These are phyloP conservation scores for Xylaria polymorpha DNA, from an alignment of 2,329 filamentous ascomycete genomes.

Conservation along the genomic window DNA sequence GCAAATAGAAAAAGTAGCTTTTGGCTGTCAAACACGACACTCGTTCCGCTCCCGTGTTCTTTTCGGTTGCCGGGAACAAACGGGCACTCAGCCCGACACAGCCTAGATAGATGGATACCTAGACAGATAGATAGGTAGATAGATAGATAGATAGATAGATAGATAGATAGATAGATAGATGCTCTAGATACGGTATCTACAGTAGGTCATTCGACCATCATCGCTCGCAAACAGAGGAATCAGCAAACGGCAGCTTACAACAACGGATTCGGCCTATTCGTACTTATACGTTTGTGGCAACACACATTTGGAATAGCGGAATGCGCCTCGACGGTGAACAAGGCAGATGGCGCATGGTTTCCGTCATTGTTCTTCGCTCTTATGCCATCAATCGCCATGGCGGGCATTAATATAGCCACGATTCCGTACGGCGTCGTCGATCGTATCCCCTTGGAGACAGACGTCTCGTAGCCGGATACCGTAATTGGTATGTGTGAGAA, in stretches of 20 bases:
- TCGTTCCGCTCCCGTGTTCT: conserved; percentile 1
- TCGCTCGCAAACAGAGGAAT: neutral
- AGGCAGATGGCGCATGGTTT: neutral
- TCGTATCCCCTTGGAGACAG: conserved; percentile 2
- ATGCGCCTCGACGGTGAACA: neutral
- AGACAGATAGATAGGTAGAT: neutral
- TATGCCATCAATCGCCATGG: neutral
- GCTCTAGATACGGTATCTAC: too few species aligned
- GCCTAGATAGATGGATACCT: too few species aligned
- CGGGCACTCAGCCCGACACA: neutral
- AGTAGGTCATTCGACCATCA: conserved; percentile 1
- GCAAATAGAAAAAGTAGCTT: neutral
- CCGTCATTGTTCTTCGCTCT: neutral
- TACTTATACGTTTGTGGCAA: neutral
- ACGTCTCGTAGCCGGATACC: neutral
- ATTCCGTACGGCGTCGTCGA: neutral
- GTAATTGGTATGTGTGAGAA: neutral
- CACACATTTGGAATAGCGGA: conserved; percentile 3
- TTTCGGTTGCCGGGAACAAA: neutral
- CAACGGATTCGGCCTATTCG: neutral
- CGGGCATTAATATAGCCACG: neutral
- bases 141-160: neutral
- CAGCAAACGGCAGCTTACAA: neutral
- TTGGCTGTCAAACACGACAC: neutral
- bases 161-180: neutral